Evolutionary conservation across 2,329 filamentous ascomycete genomes (phyloP).

Genomic region (Magnaporthales sp.): DNA sequence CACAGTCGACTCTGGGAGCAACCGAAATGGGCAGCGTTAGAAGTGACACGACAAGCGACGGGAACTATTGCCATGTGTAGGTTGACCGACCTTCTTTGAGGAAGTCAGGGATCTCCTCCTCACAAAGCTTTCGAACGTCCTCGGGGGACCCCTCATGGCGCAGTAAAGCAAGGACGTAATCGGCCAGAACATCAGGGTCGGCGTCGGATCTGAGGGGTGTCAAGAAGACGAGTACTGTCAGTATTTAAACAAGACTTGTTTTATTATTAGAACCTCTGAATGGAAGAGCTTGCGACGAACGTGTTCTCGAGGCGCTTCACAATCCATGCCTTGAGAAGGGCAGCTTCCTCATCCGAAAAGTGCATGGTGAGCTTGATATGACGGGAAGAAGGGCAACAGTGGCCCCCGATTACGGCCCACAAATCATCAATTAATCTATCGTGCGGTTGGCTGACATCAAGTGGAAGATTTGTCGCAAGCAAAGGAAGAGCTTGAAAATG

Average conservation of each 20-base stretch:
- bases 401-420: background rate
- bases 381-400: background rate
- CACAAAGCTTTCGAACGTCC: constrained; percentile 58
- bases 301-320: constrained; percentile 69
- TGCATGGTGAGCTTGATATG: constrained; percentile 36
- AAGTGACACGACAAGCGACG: background rate
- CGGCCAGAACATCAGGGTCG: constrained; percentile 72
- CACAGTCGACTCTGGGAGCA: constrained; percentile 37
- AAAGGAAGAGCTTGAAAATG: background rate
- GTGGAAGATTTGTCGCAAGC: background rate
- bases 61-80: background rate
- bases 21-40: background rate
- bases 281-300: constrained; percentile 33
- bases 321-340: constrained; percentile 66
- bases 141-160: constrained; percentile 58
- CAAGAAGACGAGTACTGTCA: constrained; percentile 4
- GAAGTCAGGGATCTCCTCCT: constrained; percentile 68
- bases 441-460: background rate
- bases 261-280: background rate
- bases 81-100: constrained; percentile 50
- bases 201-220: constrained; percentile 55
- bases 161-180: constrained; percentile 74
- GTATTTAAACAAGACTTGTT: background rate
- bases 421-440: background rate
- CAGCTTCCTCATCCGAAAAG: constrained; percentile 53